These are phyloP conservation scores for Plasmodium vivax DNA, from an alignment of 169 alveolate genomes.

Conservation along the genomic window DNA sequence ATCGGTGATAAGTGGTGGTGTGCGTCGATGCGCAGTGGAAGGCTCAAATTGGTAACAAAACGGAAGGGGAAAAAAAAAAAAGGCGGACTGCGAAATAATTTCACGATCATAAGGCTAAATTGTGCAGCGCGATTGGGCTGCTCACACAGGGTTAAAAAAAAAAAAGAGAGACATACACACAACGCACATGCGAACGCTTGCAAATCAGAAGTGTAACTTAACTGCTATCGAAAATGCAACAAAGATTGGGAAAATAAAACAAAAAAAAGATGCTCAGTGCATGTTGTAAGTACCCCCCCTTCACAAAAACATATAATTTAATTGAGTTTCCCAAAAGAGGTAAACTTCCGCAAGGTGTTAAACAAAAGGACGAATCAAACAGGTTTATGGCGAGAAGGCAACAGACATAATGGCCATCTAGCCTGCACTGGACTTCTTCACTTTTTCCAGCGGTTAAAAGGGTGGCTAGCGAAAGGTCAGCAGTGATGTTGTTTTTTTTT, in stretches of 20 bases:
- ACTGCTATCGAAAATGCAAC: neutral
- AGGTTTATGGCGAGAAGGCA: neutral
- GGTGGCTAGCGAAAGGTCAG: neutral
- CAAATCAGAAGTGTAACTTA: neutral
- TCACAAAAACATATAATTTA: neutral
- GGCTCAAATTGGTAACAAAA: neutral
- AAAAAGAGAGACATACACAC: neutral
- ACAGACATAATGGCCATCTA: neutral
- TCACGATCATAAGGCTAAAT: neutral
- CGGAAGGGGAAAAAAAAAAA: neutral
- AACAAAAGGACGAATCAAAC: conserved; percentile 9
- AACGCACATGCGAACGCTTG: neutral
- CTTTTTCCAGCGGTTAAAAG: neutral
- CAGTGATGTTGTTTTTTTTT: conserved; percentile 37
- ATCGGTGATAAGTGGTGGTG: too few relatives aligned
- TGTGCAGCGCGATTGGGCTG: neutral
- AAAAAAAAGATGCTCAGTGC: neutral
- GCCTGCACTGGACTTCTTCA: conserved; percentile 7
- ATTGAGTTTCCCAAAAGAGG: neutral
- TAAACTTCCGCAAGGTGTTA: neutral
- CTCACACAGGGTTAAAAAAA: neutral
- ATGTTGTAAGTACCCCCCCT: neutral
- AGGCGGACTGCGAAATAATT: neutral
- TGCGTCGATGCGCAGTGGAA: neutral
- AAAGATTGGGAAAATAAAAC: neutral